A percentile compares a stretch with the other conserved stretches of the same genome.
phyloP scores from a whole-genome alignment of 2,329 filamentous ascomycete species.

The Fusarium mangiferae region DNA sequence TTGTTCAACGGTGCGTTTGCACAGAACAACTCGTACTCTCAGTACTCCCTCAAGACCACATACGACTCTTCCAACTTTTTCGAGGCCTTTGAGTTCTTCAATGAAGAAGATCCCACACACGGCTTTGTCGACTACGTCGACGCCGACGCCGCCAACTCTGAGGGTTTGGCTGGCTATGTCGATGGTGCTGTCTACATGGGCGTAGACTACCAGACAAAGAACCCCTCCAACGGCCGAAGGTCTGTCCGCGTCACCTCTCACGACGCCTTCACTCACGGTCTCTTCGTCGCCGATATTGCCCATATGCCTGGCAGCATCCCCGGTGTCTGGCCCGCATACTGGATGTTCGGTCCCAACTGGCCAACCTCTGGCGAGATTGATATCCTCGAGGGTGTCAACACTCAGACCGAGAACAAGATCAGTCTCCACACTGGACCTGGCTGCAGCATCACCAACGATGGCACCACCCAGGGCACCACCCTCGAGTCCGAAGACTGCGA shows the following conservation, averaged over 20 bases:
- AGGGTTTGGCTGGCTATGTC: constrained; percentile 67
- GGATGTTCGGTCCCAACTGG: constrained; percentile 75
- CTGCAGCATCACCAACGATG: constrained; percentile 66
- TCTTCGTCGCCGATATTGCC: constrained; percentile 77
- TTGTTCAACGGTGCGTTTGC: constrained; percentile 43
- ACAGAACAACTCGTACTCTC: constrained; percentile 37
- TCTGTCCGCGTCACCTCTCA: constrained; percentile 77
- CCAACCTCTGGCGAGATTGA: constrained; percentile 79
- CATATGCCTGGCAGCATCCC: constrained; percentile 81
- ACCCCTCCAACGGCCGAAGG: constrained; percentile 68
- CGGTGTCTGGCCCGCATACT: constrained; percentile 81
- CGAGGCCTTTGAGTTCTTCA: constrained; percentile 65
- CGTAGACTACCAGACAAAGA: constrained; percentile 69
- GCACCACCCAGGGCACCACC: constrained; percentile 57
- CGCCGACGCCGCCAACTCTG: constrained; percentile 64
- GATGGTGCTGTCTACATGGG: constrained; percentile 73
- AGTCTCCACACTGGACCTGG: constrained; percentile 74
- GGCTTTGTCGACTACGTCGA: constrained; percentile 79
- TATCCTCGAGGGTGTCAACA: constrained; percentile 82
- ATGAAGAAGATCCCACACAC: constrained; percentile 72
- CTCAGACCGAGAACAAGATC: constrained; percentile 66
- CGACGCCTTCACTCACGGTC: constrained; percentile 72
- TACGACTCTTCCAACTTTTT: constrained; percentile 68
- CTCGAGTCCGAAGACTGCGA: constrained; percentile 67
- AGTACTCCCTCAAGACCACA: constrained; percentile 59